phyloP scores from a whole-genome alignment of 2,329 filamentous ascomycete genomes.

The Hymenoscyphus repandus region DNA sequence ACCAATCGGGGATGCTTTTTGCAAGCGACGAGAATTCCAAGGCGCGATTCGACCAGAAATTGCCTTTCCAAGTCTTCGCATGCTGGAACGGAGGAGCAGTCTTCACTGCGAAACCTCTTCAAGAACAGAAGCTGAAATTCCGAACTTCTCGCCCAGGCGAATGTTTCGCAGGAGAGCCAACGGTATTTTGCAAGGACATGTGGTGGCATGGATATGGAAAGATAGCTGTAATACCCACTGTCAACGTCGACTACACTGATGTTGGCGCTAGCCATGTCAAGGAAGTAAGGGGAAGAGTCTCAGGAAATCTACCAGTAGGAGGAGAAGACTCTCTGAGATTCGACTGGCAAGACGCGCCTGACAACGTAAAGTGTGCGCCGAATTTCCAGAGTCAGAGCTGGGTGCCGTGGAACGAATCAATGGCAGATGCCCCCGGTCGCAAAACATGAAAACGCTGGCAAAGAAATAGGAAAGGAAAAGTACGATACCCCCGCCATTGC shows the following conservation, averaged over 20 bases:
- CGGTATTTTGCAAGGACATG: constrained; percentile 52
- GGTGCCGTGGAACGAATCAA: too few relatives aligned
- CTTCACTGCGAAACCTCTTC: constrained; percentile 43
- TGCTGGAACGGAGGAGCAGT: constrained; percentile 56
- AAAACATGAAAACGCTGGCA: too few relatives aligned
- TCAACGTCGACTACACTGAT: constrained; percentile 51
- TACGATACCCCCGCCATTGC: too few relatives aligned
- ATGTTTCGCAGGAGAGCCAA: constrained; percentile 50
- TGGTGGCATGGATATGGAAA: constrained; percentile 45
- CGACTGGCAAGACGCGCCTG: too few relatives aligned
- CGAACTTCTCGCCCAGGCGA: constrained; percentile 37
- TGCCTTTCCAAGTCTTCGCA: constrained; percentile 54
- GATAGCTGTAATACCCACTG: constrained; percentile 50
- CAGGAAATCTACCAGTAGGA: too few relatives aligned
- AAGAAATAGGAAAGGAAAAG: too few relatives aligned
- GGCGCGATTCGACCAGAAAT: constrained; percentile 30
- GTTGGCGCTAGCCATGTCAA: constrained; percentile 42
- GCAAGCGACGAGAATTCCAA: constrained; percentile 40
- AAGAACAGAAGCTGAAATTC: constrained; percentile 41
- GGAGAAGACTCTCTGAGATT: too few relatives aligned
- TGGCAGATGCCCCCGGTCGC: too few relatives aligned
- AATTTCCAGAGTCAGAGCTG: too few relatives aligned
- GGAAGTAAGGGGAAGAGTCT: constrained; percentile 16
- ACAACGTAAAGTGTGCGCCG: too few relatives aligned
- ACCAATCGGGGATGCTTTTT: constrained; percentile 46